A percentile compares a stretch with the other conserved stretches of the same genome.
These are phyloP conservation scores for Leishmania lainsoni DNA, from an alignment of 208 protist genomes.

Conservation along the genomic window DNA sequence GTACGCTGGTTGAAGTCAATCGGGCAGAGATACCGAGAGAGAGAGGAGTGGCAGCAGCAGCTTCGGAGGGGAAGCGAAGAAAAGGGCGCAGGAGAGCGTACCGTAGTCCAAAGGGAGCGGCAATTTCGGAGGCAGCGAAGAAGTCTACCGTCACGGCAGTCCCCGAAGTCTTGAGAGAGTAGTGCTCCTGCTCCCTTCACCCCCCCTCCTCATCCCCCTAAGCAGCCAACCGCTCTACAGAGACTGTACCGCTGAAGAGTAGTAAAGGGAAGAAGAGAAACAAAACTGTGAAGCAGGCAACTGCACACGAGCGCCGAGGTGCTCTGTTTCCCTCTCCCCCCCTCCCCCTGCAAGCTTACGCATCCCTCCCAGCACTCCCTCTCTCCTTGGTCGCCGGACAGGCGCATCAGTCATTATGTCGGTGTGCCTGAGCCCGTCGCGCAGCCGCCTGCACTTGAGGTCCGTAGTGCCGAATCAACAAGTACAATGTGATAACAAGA, in stretches of 20 bases:
- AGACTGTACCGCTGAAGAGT: neutral
- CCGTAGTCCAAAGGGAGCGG: neutral
- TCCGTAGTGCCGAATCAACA: conserved; percentile 39
- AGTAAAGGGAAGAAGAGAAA: neutral
- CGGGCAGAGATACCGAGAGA: neutral
- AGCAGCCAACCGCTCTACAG: neutral
- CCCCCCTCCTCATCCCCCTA: neutral
- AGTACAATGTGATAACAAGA: conserved; percentile 43
- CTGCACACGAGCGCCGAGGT: neutral
- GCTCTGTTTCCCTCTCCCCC: neutral
- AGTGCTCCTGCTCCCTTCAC: neutral
- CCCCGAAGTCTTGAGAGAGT: neutral
- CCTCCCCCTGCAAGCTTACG: too few species aligned
- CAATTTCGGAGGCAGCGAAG: neutral
- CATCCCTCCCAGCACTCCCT: neutral
- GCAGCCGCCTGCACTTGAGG: conserved; percentile 35
- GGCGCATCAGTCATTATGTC: conserved; percentile 13
- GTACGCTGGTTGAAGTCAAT: neutral
- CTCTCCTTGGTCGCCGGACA: neutral
- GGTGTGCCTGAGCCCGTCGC: conserved; percentile 28
- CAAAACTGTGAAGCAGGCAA: neutral
- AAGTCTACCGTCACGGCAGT: neutral
- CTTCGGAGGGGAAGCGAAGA: neutral
- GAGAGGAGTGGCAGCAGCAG: too few species aligned
- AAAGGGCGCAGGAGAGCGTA: neutral